These are phyloP conservation scores for Guadua angustifolia DNA, from an alignment of 176 grass and related monocot species.

Conservation along the genomic window DNA sequence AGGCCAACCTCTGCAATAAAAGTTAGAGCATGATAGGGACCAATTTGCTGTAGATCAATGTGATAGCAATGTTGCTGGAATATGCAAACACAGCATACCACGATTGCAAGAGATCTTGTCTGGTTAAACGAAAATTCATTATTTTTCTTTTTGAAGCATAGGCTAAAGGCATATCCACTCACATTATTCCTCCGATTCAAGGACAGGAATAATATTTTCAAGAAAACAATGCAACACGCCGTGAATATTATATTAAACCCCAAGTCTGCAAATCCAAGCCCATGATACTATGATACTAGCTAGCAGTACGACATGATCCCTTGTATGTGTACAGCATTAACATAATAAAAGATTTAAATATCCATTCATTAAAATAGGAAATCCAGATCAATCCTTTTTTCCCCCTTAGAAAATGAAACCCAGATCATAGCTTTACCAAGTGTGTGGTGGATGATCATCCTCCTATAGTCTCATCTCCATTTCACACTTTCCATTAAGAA, in stretches of 20 bases:
- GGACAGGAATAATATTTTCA: not conserved
- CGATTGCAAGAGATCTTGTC: slow-evolving; percentile 2
- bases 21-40: not conserved
- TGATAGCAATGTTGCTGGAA: slow-evolving; percentile 14
- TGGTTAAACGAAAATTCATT: slow-evolving; percentile 21
- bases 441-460: not conserved
- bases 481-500: not conserved
- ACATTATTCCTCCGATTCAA: not conserved
- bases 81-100: not conserved
- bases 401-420: not conserved
- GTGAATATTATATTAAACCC: not conserved
- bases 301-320: not conserved
- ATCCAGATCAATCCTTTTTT: not conserved
- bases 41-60: not conserved
- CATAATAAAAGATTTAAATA: no score
- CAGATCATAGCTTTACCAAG: not conserved
- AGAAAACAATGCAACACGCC: not conserved
- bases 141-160: not conserved
- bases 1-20: not conserved
- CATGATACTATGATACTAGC: slow-evolving; percentile 6
- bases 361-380: not conserved
- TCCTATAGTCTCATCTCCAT: not conserved
- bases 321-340: not conserved
- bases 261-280: not conserved
- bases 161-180: slow-evolving; percentile 26